A percentile compares a stretch with the other conserved stretches of the same genome.
Conservation (phyloP, 2,329 filamentous ascomycete genomes). For the Claviceps monticola region DNA sequence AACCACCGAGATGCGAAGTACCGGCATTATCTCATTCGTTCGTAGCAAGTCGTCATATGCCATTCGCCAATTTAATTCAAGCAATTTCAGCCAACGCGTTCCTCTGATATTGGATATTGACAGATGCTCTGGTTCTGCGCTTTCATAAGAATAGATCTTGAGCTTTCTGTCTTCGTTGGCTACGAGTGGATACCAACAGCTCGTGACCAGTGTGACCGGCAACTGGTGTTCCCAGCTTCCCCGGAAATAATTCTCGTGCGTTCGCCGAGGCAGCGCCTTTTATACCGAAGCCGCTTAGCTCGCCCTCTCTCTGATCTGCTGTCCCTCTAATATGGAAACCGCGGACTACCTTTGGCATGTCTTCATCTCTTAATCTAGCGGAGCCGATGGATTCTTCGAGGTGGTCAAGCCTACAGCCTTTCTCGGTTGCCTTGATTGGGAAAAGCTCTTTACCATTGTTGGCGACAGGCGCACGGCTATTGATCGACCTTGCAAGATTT, state of each 20-base stretch:
- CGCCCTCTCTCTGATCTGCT: slow-evolving; percentile 30
- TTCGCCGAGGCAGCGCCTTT: slow-evolving; percentile 42
- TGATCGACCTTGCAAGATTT: slow-evolving; percentile 20
- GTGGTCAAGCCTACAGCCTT: slow-evolving; percentile 21
- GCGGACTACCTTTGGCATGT: slow-evolving; percentile 43
- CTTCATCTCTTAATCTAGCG: slow-evolving; percentile 22
- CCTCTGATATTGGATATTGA: neutral
- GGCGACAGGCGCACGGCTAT: slow-evolving; percentile 16
- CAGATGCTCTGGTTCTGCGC: neutral
- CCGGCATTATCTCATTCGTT: too few species aligned
- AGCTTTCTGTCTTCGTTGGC: slow-evolving; percentile 50
- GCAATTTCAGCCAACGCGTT: too few species aligned
- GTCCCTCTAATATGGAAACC: slow-evolving; percentile 48
- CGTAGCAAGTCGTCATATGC: too few species aligned
- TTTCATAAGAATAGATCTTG: slow-evolving; percentile 57
- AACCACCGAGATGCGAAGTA: too few species aligned
- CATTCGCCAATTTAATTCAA: too few species aligned
- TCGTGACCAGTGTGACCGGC: slow-evolving; percentile 58
- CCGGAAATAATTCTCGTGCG: slow-evolving; percentile 55
- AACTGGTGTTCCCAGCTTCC: slow-evolving; percentile 42
- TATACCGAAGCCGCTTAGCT: slow-evolving; percentile 44
- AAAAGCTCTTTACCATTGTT: slow-evolving; percentile 26
- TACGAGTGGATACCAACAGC: slow-evolving; percentile 39
- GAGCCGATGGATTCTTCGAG: slow-evolving; percentile 26
- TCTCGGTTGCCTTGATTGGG: slow-evolving; percentile 18